Evolutionary conservation across 2,329 filamentous ascomycete genomes (phyloP).

Genomic region (Arthrobotrys iridis): DNA sequence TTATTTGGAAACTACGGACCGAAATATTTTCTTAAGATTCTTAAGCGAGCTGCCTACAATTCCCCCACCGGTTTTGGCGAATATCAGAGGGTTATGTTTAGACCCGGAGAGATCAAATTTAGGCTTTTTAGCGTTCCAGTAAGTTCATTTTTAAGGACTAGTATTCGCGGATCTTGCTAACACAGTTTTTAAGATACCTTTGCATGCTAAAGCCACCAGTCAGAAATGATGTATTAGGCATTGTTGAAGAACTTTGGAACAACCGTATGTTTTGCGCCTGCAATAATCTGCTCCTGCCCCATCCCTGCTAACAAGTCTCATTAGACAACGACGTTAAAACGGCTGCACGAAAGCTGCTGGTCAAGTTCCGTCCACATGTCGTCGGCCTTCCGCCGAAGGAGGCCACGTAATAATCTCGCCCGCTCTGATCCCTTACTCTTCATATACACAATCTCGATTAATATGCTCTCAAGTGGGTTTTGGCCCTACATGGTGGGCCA

Average conservation of each 20-base stretch:
- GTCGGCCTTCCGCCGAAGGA: slow-evolving; percentile 46
- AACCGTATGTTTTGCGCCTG: slow-evolving; percentile 67
- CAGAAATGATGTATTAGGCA: slow-evolving; percentile 71
- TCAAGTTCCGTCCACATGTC: slow-evolving; percentile 48
- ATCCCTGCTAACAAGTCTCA: slow-evolving; percentile 6
- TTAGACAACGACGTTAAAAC: slow-evolving; percentile 52
- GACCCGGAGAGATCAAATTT: slow-evolving; percentile 73
- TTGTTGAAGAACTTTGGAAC: slow-evolving; percentile 73
- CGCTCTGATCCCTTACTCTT: no score
- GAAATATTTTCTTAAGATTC: slow-evolving; percentile 82
- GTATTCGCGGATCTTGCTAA: not conserved
- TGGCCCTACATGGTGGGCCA: not conserved
- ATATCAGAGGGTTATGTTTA: slow-evolving; percentile 74
- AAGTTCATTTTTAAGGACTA: slow-evolving; percentile 59
- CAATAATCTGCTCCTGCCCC: not conserved
- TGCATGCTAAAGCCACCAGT: slow-evolving; percentile 75
- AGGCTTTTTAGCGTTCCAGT: slow-evolving; percentile 72
- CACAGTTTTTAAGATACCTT: slow-evolving; percentile 60
- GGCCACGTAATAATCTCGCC: not conserved
- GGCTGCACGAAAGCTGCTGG: slow-evolving; percentile 42
- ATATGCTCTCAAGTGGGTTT: not conserved
- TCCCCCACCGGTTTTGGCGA: slow-evolving; percentile 74
- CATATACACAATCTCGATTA: not conserved
- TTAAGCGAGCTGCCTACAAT: slow-evolving; percentile 89
- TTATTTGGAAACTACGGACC: slow-evolving; percentile 90